Conservation (phyloP, 345 rosid genomes). For the Arabis hirsuta region DNA sequence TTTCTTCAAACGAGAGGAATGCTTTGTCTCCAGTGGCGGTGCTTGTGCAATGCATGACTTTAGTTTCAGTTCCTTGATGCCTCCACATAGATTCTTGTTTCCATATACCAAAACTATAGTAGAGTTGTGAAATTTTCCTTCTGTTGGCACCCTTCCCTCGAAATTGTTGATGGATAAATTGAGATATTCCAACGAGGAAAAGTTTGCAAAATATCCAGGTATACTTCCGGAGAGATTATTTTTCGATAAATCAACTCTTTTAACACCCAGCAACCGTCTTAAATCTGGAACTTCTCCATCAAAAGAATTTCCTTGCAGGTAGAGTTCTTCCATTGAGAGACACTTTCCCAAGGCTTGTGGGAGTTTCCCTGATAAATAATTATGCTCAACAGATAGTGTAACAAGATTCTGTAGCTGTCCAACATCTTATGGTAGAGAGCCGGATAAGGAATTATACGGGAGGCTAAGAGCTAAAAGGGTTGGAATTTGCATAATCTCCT, state of each 20-base stretch:
- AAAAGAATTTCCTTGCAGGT: constrained; percentile 6
- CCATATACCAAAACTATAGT: not conserved
- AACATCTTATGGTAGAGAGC: not conserved
- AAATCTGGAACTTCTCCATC: constrained; percentile 2
- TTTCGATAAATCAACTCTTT: not conserved
- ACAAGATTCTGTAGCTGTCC: not conserved
- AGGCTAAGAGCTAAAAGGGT: not conserved
- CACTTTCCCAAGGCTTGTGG: not conserved
- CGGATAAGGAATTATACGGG: not conserved
- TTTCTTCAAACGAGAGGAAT: not conserved
- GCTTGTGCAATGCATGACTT: not conserved
- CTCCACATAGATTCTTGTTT: constrained; percentile 2
- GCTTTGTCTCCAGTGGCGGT: not conserved
- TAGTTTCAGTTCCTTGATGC: not conserved
- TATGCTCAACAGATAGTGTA: not conserved
- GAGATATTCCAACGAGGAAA: not conserved
- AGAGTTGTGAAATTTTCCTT: not conserved
- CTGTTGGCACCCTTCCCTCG: not conserved
- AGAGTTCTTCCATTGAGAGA: not conserved
- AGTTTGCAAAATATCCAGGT: constrained; percentile 22
- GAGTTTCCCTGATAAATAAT: not conserved
- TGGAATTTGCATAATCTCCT: not conserved
- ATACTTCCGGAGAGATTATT: constrained; percentile 27
- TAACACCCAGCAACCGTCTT: not conserved
- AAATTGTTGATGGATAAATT: constrained; percentile 4